Conservation (phyloP, 495 filamentous ascomycete species). For the Penicillium waksmanii region DNA sequence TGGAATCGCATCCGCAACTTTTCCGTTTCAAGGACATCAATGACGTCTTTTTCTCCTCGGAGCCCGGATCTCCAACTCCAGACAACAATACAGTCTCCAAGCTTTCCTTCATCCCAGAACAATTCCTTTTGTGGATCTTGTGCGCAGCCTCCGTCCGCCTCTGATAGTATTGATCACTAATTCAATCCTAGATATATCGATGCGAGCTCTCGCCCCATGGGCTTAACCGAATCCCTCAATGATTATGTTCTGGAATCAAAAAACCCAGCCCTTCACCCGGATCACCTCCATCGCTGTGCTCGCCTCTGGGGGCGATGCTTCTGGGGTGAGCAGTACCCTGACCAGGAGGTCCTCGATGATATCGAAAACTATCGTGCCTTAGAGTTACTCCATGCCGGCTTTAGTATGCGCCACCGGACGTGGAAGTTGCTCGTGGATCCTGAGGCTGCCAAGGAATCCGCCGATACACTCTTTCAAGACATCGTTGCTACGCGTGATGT, state of each 20-base stretch:
- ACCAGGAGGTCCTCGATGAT: constrained; percentile 51
- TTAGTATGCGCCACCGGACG: constrained; percentile 42
- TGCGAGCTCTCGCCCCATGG: constrained; percentile 37
- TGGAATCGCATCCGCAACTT: constrained; percentile 44
- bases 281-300: constrained; percentile 43
- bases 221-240: constrained; percentile 41
- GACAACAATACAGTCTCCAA: constrained; percentile 22
- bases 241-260: constrained; percentile 42
- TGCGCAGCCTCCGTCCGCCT: constrained; percentile 17
- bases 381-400: constrained; percentile 41
- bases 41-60: constrained; percentile 35
- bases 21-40: constrained; percentile 42
- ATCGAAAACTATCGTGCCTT: constrained; percentile 50
- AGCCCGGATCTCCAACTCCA: constrained; percentile 11
- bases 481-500: constrained; percentile 41
- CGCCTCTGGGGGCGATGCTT: constrained; percentile 49
- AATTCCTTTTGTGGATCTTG: constrained; percentile 47
- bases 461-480: constrained; percentile 39
- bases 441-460: constrained; percentile 30
- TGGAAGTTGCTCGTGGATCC: constrained; percentile 44
- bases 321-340: constrained; percentile 51
- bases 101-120: constrained; percentile 45
- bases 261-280: constrained; percentile 43
- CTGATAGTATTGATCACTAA: constrained; percentile 9
- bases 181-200: constrained; percentile 40